Conservation (phyloP, 2,329 filamentous ascomycete species). For the Cadophora sp. region DNA sequence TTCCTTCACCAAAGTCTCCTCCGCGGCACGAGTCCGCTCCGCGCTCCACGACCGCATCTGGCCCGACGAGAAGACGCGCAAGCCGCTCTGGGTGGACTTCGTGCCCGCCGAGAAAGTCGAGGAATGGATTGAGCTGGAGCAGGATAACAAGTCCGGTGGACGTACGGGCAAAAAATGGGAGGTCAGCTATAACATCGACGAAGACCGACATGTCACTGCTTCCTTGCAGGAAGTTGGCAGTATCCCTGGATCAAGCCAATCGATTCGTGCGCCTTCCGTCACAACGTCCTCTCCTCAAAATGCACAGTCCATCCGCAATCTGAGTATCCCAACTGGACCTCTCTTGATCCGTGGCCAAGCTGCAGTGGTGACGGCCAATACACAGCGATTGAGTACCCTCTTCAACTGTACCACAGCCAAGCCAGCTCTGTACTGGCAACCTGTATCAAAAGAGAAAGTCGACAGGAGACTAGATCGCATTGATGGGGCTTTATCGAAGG, state of each 20-base stretch:
- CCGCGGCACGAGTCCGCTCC: conserved; percentile 78
- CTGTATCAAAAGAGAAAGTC: conserved; percentile 69
- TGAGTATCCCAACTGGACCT: conserved; percentile 45
- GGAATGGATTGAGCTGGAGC: conserved; percentile 77
- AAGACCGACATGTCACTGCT: conserved; percentile 61
- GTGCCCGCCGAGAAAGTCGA: conserved; percentile 76
- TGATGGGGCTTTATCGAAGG: conserved; percentile 50
- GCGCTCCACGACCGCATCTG: conserved; percentile 80
- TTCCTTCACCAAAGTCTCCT: conserved; percentile 69
- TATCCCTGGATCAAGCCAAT: conserved; percentile 33
- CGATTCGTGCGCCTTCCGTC: conserved; percentile 36
- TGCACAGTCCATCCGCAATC: conserved; percentile 40
- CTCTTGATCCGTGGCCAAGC: conserved; percentile 17
- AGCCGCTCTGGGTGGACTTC: conserved; percentile 88
- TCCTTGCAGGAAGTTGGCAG: conserved; percentile 57
- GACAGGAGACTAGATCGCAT: conserved; percentile 68
- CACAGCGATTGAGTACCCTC: conserved; percentile 56
- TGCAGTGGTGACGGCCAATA: conserved; percentile 15
- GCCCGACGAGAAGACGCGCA: conserved; percentile 86
- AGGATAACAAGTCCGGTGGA: conserved; percentile 51
- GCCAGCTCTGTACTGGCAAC: conserved; percentile 68
- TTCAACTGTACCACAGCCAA: conserved; percentile 66
- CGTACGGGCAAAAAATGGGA: conserved; percentile 67
- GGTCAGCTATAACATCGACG: conserved; percentile 69
- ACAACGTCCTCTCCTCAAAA: conserved; percentile 44